Percentiles rank a stretch among this genome's conserved stretches.
Conservation (phyloP, 2,329 filamentous ascomycete species). For the Colletotrichum acutatum region DNA sequence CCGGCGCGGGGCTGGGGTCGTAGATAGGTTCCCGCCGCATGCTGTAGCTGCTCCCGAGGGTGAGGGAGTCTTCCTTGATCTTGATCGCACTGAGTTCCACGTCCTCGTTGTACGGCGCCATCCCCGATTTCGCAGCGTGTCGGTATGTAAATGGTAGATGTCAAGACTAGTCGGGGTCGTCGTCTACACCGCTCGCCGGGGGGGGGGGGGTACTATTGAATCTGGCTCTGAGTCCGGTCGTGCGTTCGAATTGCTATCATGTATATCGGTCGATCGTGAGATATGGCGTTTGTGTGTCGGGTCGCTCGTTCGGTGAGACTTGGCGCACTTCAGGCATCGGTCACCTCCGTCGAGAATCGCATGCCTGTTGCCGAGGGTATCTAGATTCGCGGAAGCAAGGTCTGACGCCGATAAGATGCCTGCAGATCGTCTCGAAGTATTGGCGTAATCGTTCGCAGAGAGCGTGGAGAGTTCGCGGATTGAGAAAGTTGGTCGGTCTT, state of each 20-base stretch:
- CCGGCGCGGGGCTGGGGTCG: slow-evolving; percentile 48
- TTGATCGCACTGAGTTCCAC: slow-evolving; percentile 69
- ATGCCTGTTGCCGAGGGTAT: slow-evolving; percentile 23
- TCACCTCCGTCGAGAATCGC: slow-evolving; percentile 12
- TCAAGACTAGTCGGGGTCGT: neutral
- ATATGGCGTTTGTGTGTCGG: neutral
- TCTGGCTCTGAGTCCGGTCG: neutral
- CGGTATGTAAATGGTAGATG: neutral
- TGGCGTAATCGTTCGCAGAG: neutral
- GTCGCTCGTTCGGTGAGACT: slow-evolving; percentile 2
- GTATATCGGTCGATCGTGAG: slow-evolving; percentile 2
- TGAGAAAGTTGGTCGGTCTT: neutral
- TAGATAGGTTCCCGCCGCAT: slow-evolving; percentile 64
- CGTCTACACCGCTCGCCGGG: neutral
- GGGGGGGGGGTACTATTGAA: neutral
- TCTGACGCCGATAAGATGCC: neutral
- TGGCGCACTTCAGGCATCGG: slow-evolving; percentile 15
- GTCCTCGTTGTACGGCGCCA: slow-evolving; percentile 51
- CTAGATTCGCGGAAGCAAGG: neutral
- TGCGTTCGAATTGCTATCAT: neutral
- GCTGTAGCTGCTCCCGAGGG: slow-evolving; percentile 60
- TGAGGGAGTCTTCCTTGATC: slow-evolving; percentile 67
- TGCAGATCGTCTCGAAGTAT: neutral
- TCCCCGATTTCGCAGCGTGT: slow-evolving; percentile 37
- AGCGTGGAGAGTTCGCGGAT: neutral